Evolutionary conservation across 1,284 basidiomycete genomes (phyloP), one percentile per base, ranked within the genome.

Genomic region (Phellopilus nigrolimitatus): DNA sequence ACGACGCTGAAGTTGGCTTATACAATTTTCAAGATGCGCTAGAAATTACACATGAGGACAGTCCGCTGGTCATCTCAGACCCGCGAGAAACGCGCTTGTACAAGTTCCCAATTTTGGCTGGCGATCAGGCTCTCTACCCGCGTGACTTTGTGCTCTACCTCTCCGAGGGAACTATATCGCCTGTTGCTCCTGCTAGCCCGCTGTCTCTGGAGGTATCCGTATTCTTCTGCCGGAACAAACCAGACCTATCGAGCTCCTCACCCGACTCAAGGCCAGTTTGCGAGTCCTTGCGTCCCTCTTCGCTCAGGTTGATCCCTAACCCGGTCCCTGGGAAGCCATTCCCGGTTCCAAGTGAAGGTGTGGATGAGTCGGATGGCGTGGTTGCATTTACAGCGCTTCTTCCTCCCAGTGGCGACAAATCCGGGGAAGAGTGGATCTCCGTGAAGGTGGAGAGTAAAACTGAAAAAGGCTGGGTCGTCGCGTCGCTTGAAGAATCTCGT

Each of bases 351-450:
- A 65, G 75, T 15, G 80, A 84, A 64, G 87, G 87, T 0, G 63
- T 75, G 0, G 82, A 87, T 51, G 86, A 90, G 62, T 83, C 82
- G 9, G 86, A 88, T 50, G 86, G 84, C 0, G 69, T 84, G 0
- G 80, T 83, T 3, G 66, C 80, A 15, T 86, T 78, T 57, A 79
- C 82, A 60, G 75, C 73, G 2, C 66, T 73, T 36, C 44, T 84
- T 17, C 61, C 68, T 1, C 49, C 46, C 25, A 28, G 46, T 6
- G 47, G 40, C 27, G 53, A 54, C 22, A 52, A 45, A 36, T 37
- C 56, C 22, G 51, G 61, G n/a, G 63, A 61, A 15, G 52, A 47
- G n/a, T 78, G 73, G 71, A 63, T 88, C 13, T 80, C 72, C 2
- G 69, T 88, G 31, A 67, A 62, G 10, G 60, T 84, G 13, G 71